Evolutionary conservation across 208 protist genomes (phyloP).

Genomic region (Tritrichomonas foetus): DNA sequence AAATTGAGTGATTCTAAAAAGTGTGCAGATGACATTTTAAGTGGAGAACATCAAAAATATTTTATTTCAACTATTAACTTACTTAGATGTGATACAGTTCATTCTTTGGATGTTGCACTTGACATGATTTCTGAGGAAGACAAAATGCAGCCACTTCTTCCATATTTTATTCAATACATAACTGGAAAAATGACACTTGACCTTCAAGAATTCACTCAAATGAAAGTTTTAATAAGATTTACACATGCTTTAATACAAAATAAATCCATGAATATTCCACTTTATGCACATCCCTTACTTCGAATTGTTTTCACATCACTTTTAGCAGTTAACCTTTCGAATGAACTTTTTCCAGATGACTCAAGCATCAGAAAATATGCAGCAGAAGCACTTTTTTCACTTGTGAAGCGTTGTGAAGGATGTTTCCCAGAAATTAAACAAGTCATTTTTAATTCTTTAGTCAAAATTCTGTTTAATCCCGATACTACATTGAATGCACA

Average conservation of each 20-base stretch:
- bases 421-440: not conserved
- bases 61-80: not conserved
- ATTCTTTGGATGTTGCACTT: not conserved
- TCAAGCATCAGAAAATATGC: not conserved
- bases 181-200: not conserved
- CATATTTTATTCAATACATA: constrained; percentile 1
- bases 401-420: not conserved
- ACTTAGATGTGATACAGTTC: not conserved
- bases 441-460: not conserved
- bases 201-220: not conserved
- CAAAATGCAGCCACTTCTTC: not conserved
- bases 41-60: not conserved
- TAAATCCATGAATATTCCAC: not conserved
- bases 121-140: not conserved
- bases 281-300: not conserved
- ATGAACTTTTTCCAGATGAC: not conserved
- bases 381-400: not conserved
- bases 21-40: not conserved
- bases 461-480: not conserved
- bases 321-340: not conserved
- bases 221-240: not conserved
- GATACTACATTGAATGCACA: not conserved
- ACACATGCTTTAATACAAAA: not conserved
- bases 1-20: not conserved
- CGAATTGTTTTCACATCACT: not conserved